Evolutionary conservation across 306 rosid species (phyloP).

Genomic region (Morella rubra): DNA sequence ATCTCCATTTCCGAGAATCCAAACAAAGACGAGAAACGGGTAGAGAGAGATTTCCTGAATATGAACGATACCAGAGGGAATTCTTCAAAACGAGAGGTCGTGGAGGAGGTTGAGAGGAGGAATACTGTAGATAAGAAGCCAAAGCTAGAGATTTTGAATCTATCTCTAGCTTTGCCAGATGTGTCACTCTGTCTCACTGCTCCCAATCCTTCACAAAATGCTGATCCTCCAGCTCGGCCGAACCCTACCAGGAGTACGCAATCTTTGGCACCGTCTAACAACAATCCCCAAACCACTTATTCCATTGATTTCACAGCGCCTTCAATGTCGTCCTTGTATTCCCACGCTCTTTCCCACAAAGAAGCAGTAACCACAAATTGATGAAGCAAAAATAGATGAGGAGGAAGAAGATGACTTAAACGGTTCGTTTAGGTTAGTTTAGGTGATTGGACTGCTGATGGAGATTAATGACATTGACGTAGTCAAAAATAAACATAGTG

Average conservation of each 20-base stretch:
- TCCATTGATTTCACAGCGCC: slow-evolving; percentile 83
- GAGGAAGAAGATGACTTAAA: no score
- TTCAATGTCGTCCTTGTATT: slow-evolving; percentile 80
- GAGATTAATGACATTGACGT: no score
- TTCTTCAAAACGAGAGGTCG: slow-evolving; percentile 75
- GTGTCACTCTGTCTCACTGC: slow-evolving; percentile 88
- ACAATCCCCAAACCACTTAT: slow-evolving; percentile 54
- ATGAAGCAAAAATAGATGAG: no score
- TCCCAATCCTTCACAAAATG: slow-evolving; percentile 70
- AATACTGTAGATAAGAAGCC: slow-evolving; percentile 62
- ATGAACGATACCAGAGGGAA: slow-evolving; percentile 62
- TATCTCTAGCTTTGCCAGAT: slow-evolving; percentile 89
- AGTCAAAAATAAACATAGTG: no score
- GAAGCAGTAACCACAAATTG: no score
- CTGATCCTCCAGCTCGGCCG: slow-evolving; percentile 42
- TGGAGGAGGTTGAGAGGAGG: slow-evolving; percentile 58
- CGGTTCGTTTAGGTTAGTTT: no score
- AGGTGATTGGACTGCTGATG: no score
- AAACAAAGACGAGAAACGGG: slow-evolving; percentile 70
- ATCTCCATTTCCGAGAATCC: slow-evolving; percentile 49
- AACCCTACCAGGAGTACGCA: slow-evolving; percentile 55
- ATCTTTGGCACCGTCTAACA: slow-evolving; percentile 50
- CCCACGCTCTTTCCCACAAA: slow-evolving; percentile 78
- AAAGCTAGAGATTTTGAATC: slow-evolving; percentile 78
- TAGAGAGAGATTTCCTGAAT: slow-evolving; percentile 84